Percentiles rank a stretch among this genome's conserved stretches.
Conservation (phyloP, 768 basidiomycete species). For the Calocybe cyanea region DNA sequence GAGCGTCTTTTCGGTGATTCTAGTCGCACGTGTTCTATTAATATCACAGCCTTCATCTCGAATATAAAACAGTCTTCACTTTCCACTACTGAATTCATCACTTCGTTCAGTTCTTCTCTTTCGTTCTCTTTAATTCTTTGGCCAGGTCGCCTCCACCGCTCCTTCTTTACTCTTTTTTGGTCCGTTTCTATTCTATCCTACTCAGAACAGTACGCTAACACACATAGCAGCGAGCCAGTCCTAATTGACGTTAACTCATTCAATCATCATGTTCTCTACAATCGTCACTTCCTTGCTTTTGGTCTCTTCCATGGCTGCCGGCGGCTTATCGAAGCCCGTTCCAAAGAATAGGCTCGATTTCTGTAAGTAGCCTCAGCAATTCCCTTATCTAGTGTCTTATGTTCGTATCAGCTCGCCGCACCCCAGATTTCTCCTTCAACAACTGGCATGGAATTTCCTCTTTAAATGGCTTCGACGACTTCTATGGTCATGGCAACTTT, state of each 20-base stretch:
- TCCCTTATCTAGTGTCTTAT: background rate
- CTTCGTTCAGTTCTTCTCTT: constrained; percentile 26
- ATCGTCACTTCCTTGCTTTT: constrained; percentile 23
- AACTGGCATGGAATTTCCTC: constrained; percentile 30
- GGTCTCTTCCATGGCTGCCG: constrained; percentile 26
- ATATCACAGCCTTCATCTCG: background rate
- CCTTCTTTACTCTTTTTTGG: constrained; percentile 19
- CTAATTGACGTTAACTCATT: constrained; percentile 13
- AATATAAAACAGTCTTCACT: constrained; percentile 4
- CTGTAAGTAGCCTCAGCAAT: background rate
- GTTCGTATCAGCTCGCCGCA: constrained; percentile 14
- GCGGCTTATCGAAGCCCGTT: constrained; percentile 23
- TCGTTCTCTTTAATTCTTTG: constrained; percentile 23
- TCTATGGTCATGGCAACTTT: constrained; percentile 35
- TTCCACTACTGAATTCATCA: background rate
- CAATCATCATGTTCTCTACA: constrained; percentile 34
- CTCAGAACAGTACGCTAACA: background rate
- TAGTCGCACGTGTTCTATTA: constrained; percentile 5
- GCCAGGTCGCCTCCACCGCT: constrained; percentile 30
- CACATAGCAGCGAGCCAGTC: background rate
- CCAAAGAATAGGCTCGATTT: constrained; percentile 17
- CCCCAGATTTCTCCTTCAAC: constrained; percentile 25
- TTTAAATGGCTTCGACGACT: constrained; percentile 31
- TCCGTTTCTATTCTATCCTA: constrained; percentile 14
- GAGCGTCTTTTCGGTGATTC: background rate